Evolutionary conservation across 2,329 filamentous ascomycete species (phyloP).

Genomic region (Pseudogymnoascus pannorum): DNA sequence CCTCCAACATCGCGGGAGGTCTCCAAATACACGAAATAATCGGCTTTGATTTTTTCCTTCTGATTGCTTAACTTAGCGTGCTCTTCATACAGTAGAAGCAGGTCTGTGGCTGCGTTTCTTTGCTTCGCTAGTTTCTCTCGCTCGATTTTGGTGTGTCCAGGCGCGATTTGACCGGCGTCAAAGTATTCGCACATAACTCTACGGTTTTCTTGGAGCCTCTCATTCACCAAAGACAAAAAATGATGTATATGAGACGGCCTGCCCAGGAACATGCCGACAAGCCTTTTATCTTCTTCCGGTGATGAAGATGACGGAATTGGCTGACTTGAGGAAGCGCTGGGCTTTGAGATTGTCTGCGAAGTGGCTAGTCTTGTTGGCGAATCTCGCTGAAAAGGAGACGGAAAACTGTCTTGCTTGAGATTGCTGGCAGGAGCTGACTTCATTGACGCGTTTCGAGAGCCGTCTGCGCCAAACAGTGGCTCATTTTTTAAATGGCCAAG

Average conservation of each 20-base stretch:
- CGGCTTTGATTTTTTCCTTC: slow-evolving; percentile 7
- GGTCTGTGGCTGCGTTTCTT: not conserved
- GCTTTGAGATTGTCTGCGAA: slow-evolving; percentile 10
- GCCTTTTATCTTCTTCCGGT: slow-evolving; percentile 21
- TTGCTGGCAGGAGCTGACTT: not conserved
- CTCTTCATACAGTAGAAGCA: slow-evolving; percentile 1
- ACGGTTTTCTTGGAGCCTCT: slow-evolving; percentile 19
- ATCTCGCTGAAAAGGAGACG: slow-evolving; percentile 21
- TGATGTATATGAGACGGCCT: slow-evolving; percentile 17
- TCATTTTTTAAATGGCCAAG: not conserved
- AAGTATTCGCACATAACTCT: slow-evolving; percentile 16
- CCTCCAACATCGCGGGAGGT: not conserved
- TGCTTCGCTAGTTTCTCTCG: not conserved
- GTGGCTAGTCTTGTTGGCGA: slow-evolving; percentile 19
- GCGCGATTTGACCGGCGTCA: slow-evolving; percentile 17
- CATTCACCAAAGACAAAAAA: slow-evolving; percentile 18
- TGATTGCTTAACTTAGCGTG: not conserved
- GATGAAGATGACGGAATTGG: slow-evolving; percentile 18
- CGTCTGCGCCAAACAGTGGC: not conserved
- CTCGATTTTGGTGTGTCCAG: slow-evolving; percentile 6
- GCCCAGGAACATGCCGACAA: slow-evolving; percentile 21
- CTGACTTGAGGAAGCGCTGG: slow-evolving; percentile 16
- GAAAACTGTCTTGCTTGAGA: slow-evolving; percentile 17
- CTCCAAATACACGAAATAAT: slow-evolving; percentile 4
- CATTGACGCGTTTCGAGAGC: not conserved